Conservation (phyloP, 2,329 filamentous ascomycete genomes). For the Pseudocercospora fijiensis region DNA sequence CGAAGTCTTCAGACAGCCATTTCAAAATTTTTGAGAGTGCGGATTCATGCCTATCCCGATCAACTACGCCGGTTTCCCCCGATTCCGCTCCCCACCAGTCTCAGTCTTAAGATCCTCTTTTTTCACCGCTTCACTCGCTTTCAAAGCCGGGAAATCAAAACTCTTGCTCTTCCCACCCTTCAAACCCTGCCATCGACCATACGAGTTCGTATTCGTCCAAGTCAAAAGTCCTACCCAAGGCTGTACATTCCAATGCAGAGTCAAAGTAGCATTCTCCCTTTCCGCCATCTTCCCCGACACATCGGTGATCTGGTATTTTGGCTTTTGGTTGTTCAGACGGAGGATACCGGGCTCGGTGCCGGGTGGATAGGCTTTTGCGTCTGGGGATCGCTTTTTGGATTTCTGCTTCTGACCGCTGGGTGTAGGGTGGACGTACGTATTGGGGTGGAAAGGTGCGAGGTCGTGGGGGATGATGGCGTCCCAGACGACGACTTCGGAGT, state of each 20-base stretch:
- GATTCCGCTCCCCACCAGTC: conserved; percentile 50
- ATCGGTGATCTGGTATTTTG: conserved; percentile 97
- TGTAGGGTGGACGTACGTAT: conserved; percentile 55
- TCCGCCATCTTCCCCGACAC: conserved; percentile 75
- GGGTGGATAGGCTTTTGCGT: conserved; percentile 35
- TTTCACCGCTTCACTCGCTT: conserved; percentile 54
- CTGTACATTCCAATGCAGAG: conserved; percentile 93
- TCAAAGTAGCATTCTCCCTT: conserved; percentile 70
- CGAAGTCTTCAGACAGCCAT: too few species aligned
- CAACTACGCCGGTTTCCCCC: conserved; percentile 43
- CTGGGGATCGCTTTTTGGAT: conserved; percentile 20
- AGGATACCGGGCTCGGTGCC: conserved; percentile 62
- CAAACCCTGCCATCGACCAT: conserved; percentile 63
- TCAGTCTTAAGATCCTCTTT: conserved; percentile 50
- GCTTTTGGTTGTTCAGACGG: conserved; percentile 76
- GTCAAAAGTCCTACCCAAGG: conserved; percentile 89
- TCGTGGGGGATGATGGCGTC: conserved; percentile 84
- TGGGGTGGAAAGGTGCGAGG: conserved; percentile 55
- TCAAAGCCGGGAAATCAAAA: conserved; percentile 66
- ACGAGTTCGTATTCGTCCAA: conserved; percentile 60
- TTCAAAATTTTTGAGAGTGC: too few species aligned
- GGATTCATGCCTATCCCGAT: too few species aligned
- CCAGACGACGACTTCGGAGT: conserved; percentile 81
- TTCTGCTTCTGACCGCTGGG: conserved; percentile 24
- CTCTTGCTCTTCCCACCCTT: conserved; percentile 62